Conservation (phyloP, 805 yeast species). For the Saccharomycopsis sp. region DNA sequence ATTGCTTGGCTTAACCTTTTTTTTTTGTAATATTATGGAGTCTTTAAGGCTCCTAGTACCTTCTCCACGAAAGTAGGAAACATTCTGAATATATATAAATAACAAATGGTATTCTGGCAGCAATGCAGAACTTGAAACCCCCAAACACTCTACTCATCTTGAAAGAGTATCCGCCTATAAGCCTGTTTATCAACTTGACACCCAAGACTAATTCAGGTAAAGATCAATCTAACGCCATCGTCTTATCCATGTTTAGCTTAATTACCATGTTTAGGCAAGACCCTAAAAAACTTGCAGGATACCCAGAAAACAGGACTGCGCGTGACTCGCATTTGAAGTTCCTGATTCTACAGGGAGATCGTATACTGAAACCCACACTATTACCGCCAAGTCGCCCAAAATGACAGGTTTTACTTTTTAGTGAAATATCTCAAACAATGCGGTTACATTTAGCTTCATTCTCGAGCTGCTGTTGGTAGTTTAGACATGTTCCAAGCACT, state of each 20-base stretch:
- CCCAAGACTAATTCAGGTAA: neutral
- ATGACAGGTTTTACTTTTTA: neutral
- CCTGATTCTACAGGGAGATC: neutral
- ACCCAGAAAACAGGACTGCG: neutral
- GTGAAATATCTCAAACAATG: neutral
- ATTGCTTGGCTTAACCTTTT: no score
- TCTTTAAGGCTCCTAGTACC: no score
- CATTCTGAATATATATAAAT: no score
- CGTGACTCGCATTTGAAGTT: neutral
- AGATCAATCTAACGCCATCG: neutral
- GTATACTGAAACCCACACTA: neutral
- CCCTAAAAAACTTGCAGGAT: neutral
- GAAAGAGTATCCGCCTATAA: no score
- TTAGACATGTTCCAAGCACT: neutral
- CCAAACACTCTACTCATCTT: neutral
- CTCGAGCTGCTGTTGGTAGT: neutral
- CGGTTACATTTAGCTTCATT: neutral
- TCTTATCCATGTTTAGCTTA: neutral
- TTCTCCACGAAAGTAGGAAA: no score
- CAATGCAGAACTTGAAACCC: neutral
- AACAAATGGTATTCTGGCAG: no score
- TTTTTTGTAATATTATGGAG: no score
- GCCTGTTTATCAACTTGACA: no score
- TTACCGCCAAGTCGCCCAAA: neutral
- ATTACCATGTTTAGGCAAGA: neutral